Evolutionary conservation across 768 basidiomycete species (phyloP).

Genomic region (Psilocybe sp.): DNA sequence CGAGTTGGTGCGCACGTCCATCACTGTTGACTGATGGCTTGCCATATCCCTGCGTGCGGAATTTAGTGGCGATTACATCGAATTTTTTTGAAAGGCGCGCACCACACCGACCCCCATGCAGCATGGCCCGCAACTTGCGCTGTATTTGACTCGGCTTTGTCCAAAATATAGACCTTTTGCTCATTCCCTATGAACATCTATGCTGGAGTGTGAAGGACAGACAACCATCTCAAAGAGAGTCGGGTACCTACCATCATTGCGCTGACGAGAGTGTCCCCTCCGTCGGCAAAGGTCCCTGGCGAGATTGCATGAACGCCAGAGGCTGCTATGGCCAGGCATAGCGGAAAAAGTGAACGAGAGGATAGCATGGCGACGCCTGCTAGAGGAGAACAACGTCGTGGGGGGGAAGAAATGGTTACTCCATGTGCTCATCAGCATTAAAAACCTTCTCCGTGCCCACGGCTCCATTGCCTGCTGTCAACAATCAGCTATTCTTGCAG

Average conservation of each 20-base stretch:
- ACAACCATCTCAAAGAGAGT: background rate
- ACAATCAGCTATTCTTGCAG: too few species aligned
- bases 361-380: slow-evolving; percentile 10
- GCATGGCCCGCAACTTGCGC: slow-evolving; percentile 66
- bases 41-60: slow-evolving; percentile 51
- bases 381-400: slow-evolving; percentile 3
- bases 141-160: slow-evolving; percentile 83
- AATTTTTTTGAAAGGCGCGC: slow-evolving; percentile 3
- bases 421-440: background rate
- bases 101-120: slow-evolving; percentile 75
- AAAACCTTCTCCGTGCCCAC: too few species aligned
- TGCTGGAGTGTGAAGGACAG: background rate
- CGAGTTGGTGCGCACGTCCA: slow-evolving; percentile 72
- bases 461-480: too few species aligned
- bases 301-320: slow-evolving; percentile 30
- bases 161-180: slow-evolving; percentile 85
- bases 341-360: slow-evolving; percentile 35
- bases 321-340: slow-evolving; percentile 37
- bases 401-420: slow-evolving; percentile 3
- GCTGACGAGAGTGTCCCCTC: slow-evolving; percentile 44
- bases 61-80: background rate
- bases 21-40: slow-evolving; percentile 53
- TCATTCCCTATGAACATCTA: slow-evolving; percentile 81
- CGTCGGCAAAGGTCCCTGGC: slow-evolving; percentile 44
- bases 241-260: slow-evolving; percentile 47